Conservation (phyloP, 345 rosid species). For the Eucalyptus lansdowneana region DNA sequence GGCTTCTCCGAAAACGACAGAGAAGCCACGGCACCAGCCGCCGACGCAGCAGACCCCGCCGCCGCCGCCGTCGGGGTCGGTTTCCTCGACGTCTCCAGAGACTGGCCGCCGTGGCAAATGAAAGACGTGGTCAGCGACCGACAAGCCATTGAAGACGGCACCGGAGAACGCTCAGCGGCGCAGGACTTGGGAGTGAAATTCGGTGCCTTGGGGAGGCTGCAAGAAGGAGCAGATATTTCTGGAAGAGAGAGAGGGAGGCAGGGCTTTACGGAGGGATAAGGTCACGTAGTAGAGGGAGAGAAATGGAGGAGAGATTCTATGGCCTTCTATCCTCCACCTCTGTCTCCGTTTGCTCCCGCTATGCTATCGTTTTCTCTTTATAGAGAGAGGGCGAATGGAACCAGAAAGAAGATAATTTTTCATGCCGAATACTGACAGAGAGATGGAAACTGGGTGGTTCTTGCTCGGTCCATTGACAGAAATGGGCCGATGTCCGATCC, state of each 20-base stretch:
- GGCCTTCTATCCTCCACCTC: neutral
- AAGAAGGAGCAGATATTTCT: neutral
- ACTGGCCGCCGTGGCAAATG: conserved; percentile 23
- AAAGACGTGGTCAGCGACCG: conserved; percentile 26
- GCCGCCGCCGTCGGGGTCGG: neutral
- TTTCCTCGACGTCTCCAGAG: conserved; percentile 15
- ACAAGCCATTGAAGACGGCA: conserved; percentile 23
- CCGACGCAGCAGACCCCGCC: neutral
- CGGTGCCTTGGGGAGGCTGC: neutral
- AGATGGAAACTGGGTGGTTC: neutral
- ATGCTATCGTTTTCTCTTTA: neutral
- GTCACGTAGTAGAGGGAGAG: neutral
- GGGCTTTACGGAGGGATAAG: neutral
- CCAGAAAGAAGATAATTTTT: neutral
- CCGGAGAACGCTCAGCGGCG: neutral
- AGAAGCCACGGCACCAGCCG: neutral
- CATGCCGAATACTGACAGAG: neutral
- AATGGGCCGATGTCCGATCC: neutral
- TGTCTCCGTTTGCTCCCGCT: neutral
- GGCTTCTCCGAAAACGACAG: conserved; percentile 8
- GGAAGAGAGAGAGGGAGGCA: neutral
- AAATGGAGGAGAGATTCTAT: neutral
- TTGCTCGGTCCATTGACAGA: neutral
- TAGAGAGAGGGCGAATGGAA: neutral
- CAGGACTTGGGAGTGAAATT: neutral